Evolutionary conservation across 2,329 filamentous ascomycete species (phyloP), one percentile per base, ranked within the genome.

Genomic region (Ceratocystis alfenasii): DNA sequence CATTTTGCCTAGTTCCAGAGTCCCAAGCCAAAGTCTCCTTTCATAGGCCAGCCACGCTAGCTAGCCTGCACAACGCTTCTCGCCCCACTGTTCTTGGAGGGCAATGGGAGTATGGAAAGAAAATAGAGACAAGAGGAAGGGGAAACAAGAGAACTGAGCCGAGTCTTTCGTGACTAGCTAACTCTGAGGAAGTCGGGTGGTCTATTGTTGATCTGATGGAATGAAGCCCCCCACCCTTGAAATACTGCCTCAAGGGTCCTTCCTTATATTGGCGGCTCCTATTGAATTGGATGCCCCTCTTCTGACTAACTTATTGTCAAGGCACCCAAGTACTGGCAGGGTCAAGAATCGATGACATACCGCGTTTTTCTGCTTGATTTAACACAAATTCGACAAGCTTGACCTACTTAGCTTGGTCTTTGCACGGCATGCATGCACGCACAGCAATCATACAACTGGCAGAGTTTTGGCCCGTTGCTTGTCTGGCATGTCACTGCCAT

Each of bases 341-440:
- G n/a, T 59, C 53, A 59, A 30, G 25, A 59, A 59, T 59, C 53
- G 53, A 59, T 59, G 53, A 59, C 53, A 59, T 59, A 59, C 53
- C 53, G 53, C 28, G 25, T 59, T 41, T 59, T 5, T 17, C 28
- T 36, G 10, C 17, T 30, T n/a, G 25, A 28, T 22, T 50, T 57
- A 17, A 17, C 53, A 33, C 12, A 17, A 2, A 15, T 30, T 36
- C 53, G 25, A n/a, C 53, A 41, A 41, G 36, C 10, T 41, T 41
- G 36, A 41, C 53, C 6, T 59, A 12, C 53, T 59, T 36, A 3
- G 53, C 53, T 57, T 57, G 53, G 28, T 30, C 28, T 59, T 8
- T 59, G 28, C 28, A 59, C 28, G 15, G 53, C 6, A 53, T 25
- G 25, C 3, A 41, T 41, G 36, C 36, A 41, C 10, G 8, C 36